Evolutionary conservation across 2,329 filamentous ascomycete species (phyloP).

Genomic region (Chaetomium olivaceum): DNA sequence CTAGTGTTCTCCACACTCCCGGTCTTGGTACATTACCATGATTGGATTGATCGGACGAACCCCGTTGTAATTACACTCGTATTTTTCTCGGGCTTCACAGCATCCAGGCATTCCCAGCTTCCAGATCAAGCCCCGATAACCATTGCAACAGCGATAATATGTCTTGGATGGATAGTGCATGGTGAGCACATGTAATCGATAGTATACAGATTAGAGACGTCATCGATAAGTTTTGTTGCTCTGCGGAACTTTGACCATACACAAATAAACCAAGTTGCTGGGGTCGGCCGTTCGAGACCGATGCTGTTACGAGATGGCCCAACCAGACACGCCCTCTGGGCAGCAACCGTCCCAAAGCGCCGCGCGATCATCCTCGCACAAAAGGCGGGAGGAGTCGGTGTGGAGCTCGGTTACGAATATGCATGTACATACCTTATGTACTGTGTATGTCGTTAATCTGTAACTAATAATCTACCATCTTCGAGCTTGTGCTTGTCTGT

Average conservation of each 20-base stretch:
- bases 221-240: not conserved
- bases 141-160: not conserved
- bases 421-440: too few relatives aligned
- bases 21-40: not conserved
- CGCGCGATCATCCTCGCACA: not conserved
- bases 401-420: not conserved
- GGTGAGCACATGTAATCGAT: not conserved
- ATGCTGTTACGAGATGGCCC: not conserved
- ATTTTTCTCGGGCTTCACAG: not conserved
- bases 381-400: not conserved
- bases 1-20: not conserved
- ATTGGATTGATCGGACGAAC: not conserved
- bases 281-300: not conserved
- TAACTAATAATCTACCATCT: too few relatives aligned
- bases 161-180: not conserved
- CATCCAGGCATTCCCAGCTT: not conserved
- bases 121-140: not conserved
- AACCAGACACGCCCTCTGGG: too few relatives aligned
- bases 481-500: too few relatives aligned
- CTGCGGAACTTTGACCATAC: not conserved
- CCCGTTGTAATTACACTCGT: not conserved
- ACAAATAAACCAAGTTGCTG: not conserved
- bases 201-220: not conserved
- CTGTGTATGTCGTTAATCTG: too few relatives aligned
- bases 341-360: not conserved